Evolutionary conservation across 768 basidiomycete genomes (phyloP).

Genomic region (Lactarius trivialis): DNA sequence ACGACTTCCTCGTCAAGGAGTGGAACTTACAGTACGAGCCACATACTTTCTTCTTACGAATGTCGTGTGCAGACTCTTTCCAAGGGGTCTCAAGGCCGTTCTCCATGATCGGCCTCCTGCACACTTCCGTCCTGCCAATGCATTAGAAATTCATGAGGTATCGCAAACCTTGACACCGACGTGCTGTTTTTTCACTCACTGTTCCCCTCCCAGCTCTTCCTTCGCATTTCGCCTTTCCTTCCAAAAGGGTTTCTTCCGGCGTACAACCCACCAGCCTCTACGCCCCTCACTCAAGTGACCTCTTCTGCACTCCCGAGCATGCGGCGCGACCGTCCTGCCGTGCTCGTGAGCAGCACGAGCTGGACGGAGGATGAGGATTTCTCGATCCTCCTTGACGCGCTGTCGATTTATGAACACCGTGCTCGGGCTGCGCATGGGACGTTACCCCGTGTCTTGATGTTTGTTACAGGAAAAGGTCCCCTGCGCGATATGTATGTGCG

Average conservation of each 20-base stretch:
- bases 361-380: conserved; percentile 99
- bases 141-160: conserved; percentile 75
- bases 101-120: conserved; percentile 87
- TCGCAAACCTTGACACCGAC: background rate
- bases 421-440: conserved; percentile 31
- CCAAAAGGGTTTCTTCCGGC: conserved; percentile 43
- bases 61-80: background rate
- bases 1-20: conserved; percentile 53
- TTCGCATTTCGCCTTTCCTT: conserved; percentile 44
- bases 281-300: conserved; percentile 26
- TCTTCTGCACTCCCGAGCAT: conserved; percentile 49
- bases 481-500: conserved; percentile 67
- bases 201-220: conserved; percentile 40
- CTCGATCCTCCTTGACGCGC: conserved; percentile 67
- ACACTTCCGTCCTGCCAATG: conserved; percentile 67
- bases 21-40: conserved; percentile 70
- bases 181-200: conserved; percentile 15
- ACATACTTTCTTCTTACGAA: background rate
- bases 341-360: conserved; percentile 87
- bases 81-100: conserved; percentile 71
- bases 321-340: conserved; percentile 70
- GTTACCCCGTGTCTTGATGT: conserved; percentile 72
- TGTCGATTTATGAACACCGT: conserved; percentile 60
- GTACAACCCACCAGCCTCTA: conserved; percentile 30
- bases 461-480: conserved; percentile 90